A percentile compares a stretch with the other conserved stretches of the same genome.
phyloP scores from a whole-genome alignment of 495 filamentous ascomycete genomes.

The Neurospora tetrasperma region DNA sequence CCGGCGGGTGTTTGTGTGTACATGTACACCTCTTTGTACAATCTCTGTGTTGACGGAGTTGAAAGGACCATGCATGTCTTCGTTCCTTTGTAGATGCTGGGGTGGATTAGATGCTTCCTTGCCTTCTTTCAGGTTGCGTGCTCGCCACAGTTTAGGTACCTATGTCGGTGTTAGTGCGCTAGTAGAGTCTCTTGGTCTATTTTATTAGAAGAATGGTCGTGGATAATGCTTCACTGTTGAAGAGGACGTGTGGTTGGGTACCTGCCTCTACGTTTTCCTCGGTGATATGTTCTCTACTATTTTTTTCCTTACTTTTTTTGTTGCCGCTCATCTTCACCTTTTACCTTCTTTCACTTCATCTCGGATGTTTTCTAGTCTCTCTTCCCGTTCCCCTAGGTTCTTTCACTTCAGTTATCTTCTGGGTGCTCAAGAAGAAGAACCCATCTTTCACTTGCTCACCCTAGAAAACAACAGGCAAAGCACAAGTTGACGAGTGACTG shows the following conservation, averaged over 20 bases:
- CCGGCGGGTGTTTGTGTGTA: background rate
- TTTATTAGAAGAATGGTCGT: background rate
- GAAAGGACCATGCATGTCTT: background rate
- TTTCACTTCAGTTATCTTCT: background rate
- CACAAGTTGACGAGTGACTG: background rate
- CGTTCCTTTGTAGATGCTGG: background rate
- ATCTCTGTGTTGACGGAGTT: background rate
- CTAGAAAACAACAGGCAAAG: background rate
- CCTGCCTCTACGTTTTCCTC: background rate
- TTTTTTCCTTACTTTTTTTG: background rate
- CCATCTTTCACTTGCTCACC: background rate
- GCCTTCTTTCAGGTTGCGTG: background rate
- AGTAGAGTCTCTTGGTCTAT: background rate
- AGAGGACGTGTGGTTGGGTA: background rate
- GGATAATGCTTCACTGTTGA: background rate
- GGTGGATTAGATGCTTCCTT: background rate
- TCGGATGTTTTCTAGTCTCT: background rate
- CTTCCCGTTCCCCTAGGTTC: too few species aligned
- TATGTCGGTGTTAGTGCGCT: background rate
- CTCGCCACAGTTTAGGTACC: background rate
- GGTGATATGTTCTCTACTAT: background rate
- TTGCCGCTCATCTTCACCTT: background rate
- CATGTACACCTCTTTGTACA: background rate
- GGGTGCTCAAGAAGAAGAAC: background rate
- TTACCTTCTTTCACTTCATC: background rate